Conservation (phyloP, 2,329 filamentous ascomycete genomes). For the Calycina herbarum region DNA sequence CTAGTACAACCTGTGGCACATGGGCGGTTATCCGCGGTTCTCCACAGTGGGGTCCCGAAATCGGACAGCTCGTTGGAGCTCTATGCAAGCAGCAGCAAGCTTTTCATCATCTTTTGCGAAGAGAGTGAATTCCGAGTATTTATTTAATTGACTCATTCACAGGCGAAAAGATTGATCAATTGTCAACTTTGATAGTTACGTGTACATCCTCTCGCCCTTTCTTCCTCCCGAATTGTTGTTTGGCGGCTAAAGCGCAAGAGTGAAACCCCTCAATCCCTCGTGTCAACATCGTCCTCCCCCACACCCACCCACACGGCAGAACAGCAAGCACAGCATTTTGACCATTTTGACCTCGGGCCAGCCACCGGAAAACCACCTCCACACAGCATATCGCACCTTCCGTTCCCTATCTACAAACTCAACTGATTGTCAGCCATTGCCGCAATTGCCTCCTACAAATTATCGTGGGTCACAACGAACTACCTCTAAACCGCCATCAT, state of each 20-base stretch:
- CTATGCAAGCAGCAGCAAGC: neutral
- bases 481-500: slow-evolving; percentile 7
- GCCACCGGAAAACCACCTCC: too few species aligned
- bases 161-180: neutral
- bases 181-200: neutral
- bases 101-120: neutral
- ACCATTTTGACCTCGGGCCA: neutral
- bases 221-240: neutral
- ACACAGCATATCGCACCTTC: too few species aligned
- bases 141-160: neutral
- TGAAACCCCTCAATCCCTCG: neutral
- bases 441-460: neutral
- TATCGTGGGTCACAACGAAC: neutral
- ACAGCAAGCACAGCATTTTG: neutral
- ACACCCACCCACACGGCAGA: neutral
- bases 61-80: slow-evolving; percentile 5
- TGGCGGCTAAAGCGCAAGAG: slow-evolving; percentile 1
- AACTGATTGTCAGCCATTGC: neutral
- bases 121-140: neutral
- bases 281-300: neutral
- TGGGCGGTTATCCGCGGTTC: too few species aligned
- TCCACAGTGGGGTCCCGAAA: slow-evolving; percentile 1
- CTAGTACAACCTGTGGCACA: neutral
- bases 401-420: neutral
- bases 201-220: slow-evolving; percentile 4